Conservation (phyloP, 441 rosid species). For the Pelargonium cotyledonis region DNA sequence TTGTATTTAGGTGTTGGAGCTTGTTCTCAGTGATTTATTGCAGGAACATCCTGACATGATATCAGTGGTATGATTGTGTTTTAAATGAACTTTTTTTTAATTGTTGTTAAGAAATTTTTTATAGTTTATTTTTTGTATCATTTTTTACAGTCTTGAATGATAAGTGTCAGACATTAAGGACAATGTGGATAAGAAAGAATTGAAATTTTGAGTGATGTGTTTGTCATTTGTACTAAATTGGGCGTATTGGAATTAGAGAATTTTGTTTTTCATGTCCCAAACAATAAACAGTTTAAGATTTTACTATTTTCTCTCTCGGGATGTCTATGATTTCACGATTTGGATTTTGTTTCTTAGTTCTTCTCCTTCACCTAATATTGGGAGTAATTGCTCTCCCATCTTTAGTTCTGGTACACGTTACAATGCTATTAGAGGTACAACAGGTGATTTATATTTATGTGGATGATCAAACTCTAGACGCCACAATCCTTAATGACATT, state of each 20-base stretch:
- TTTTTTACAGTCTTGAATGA: neutral
- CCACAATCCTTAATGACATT: constrained; percentile 2
- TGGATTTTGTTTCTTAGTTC: neutral
- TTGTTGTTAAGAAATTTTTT: neutral
- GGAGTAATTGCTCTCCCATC: neutral
- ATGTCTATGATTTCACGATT: neutral
- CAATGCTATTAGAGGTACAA: neutral
- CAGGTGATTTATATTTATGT: neutral
- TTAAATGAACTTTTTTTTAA: neutral
- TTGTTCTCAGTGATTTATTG: constrained; percentile 59
- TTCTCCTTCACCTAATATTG: neutral
- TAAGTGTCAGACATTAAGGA: neutral
- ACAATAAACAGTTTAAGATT: neutral
- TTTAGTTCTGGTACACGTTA: neutral
- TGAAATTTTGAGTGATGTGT: neutral
- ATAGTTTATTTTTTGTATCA: neutral
- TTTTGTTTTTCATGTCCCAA: neutral
- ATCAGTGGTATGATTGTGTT: constrained; percentile 50
- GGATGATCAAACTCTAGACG: neutral
- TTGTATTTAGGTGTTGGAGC: constrained; percentile 67
- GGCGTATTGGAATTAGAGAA: neutral
- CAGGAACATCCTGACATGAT: constrained; percentile 63
- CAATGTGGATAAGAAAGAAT: neutral
- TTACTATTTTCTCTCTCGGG: neutral
- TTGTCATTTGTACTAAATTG: neutral